These are phyloP conservation scores for Cutaneotrichosporon cavernicola DNA, from an alignment of 1,284 basidiomycete genomes.

Conservation along the genomic window DNA sequence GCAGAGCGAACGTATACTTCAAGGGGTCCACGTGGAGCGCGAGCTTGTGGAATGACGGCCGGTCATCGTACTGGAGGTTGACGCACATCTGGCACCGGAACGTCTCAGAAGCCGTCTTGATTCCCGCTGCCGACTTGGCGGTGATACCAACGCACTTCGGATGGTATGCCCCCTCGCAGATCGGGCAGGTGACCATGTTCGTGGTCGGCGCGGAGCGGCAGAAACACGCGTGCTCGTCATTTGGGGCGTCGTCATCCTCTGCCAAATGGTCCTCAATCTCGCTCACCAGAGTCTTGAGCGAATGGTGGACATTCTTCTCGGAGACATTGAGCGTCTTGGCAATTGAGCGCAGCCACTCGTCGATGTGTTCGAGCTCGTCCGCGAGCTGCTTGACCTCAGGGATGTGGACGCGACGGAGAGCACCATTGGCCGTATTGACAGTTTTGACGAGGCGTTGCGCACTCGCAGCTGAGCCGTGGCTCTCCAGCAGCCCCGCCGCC, in stretches of 20 bases:
- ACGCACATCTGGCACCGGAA: conserved; percentile 48
- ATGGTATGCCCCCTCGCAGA: conserved; percentile 41
- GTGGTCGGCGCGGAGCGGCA: conserved; percentile 30
- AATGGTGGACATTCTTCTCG: conserved; percentile 24
- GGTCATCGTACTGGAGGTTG: conserved; percentile 32
- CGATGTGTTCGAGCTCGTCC: conserved; percentile 36
- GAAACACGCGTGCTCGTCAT: conserved; percentile 35
- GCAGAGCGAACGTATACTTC: conserved; percentile 37
- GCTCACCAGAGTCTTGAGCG: conserved; percentile 32
- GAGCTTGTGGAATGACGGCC: conserved; percentile 35
- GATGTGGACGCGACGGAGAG: conserved; percentile 32
- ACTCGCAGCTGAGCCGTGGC: conserved; percentile 28
- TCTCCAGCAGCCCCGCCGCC: conserved; percentile 28
- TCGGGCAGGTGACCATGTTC: conserved; percentile 38
- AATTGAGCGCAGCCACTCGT: conserved; percentile 31
- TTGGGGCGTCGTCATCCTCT: conserved; percentile 36
- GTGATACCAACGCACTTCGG: conserved; percentile 39
- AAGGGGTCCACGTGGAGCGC: conserved; percentile 24
- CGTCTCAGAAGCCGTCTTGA: conserved; percentile 18
- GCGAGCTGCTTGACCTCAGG: conserved; percentile 44
- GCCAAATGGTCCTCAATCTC: conserved; percentile 35
- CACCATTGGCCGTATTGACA: conserved; percentile 31
- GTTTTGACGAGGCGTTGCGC: conserved; percentile 39
- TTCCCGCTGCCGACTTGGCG: conserved; percentile 25
- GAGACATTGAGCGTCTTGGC: conserved; percentile 24